phyloP scores from a whole-genome alignment of 352 stramenopile genomes.

The Phytophthora brassicae region DNA sequence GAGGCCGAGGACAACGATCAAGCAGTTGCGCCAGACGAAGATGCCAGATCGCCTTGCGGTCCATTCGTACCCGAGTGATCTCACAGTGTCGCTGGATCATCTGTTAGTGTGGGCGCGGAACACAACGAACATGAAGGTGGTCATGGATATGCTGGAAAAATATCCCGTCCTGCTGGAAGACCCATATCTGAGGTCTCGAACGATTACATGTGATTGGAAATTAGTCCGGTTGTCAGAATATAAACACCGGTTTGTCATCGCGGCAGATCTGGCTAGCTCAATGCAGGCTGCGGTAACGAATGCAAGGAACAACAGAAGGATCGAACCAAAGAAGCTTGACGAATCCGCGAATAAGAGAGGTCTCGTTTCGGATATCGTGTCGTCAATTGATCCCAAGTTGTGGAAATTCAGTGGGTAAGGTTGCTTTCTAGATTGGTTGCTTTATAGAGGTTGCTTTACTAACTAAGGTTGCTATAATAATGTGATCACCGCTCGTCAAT shows the following conservation, averaged over 20 bases:
- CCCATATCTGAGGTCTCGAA: neutral
- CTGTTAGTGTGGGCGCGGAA: neutral
- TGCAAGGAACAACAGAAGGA: neutral
- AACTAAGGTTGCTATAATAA: conserved; percentile 2
- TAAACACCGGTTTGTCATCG: neutral
- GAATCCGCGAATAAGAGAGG: conserved; percentile 3
- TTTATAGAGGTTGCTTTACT: conserved; percentile 4
- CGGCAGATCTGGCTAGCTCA: neutral
- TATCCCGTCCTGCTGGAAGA: neutral
- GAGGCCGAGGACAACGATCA: neutral
- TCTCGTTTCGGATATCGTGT: neutral
- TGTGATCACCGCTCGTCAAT: neutral
- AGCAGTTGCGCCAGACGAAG: neutral
- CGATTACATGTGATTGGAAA: neutral
- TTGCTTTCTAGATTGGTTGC: conserved; percentile 9
- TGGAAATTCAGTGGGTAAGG: conserved; percentile 15
- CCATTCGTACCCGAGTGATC: neutral
- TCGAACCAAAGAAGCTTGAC: neutral
- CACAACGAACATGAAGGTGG: neutral
- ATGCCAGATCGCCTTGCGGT: neutral
- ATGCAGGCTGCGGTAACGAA: too few species aligned
- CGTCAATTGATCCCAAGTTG: conserved; percentile 1
- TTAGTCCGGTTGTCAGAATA: neutral
- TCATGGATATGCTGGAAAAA: neutral
- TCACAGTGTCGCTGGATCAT: neutral